Evolutionary conservation across 176 grass and related monocot species (phyloP), one percentile per base, ranked within the genome.

Genomic region (Musa acuminata): DNA sequence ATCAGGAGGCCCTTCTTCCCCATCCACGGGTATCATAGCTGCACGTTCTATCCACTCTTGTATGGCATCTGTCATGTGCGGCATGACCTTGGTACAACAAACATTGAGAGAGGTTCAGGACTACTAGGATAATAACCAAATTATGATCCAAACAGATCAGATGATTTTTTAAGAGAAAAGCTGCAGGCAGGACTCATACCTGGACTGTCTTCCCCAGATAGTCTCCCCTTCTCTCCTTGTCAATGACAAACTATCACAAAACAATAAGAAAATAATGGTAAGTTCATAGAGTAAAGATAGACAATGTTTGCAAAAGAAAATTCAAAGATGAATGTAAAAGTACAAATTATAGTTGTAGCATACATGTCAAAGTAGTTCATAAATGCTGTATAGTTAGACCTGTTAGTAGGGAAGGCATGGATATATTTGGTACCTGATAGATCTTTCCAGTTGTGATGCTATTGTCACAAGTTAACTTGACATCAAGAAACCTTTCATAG

Each of bases 31-130:
- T 70, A 87, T 86, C 79, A 79, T 14, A 2, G 95, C 88, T 64
- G 87, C 88, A 19, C 83, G 84, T 82, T 99, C 88, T n/a, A 99
- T 99, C 95, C 91, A 89, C 59, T 94, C 95, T 86, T 99, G 91
- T 80, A 99, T 94, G 84, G 89, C 95, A 84, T 94, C 90, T 71
- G 95, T 99, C 50, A 99, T 91, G 78, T 99, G 95, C 49, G 95
- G 95, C 64, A 99, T 88, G 51, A 99, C 86, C 94, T 98, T 89
- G 9, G 26, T 82, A 62, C 82, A 80, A 74, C 54, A 58, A 84
- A 81, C 48, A 80, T 67, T 72, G 71, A 78, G 49, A 76, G 11
- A 83, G 20, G 68, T 73, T 83, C 52, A 85, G 67, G 76, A 77
- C 59, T 3, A 51, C 49, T 65, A 25, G 8, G 60, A 51, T 35